Evolutionary conservation across 2,329 filamentous ascomycete species (phyloP).

Genomic region (Colletotrichum tofieldiae): DNA sequence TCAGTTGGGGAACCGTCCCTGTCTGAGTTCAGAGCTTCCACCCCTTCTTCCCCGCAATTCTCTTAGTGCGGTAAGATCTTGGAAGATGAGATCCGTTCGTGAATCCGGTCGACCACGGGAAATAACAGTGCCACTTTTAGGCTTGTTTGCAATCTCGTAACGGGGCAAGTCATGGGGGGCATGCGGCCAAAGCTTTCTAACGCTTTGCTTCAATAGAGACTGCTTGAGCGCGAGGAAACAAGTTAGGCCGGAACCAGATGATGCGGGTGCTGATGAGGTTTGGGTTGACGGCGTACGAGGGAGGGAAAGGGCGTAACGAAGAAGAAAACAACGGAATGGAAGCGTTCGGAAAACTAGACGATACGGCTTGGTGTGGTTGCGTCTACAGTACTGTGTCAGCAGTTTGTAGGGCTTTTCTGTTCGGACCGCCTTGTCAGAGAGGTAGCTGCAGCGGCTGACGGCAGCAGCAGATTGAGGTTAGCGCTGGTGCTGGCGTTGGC

Average conservation of each 20-base stretch:
- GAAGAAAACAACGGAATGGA: neutral
- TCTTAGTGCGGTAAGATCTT: slow-evolving; percentile 30
- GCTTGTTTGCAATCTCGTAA: slow-evolving; percentile 15
- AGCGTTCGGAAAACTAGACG: slow-evolving; percentile 4
- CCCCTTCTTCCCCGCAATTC: slow-evolving; percentile 42
- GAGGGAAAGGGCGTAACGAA: neutral
- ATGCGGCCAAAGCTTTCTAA: slow-evolving; percentile 14
- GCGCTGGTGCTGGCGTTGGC: slow-evolving; percentile 30
- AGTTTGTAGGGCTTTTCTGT: slow-evolving; percentile 12
- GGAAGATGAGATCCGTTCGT: slow-evolving; percentile 27
- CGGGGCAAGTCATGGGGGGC: too few species aligned
- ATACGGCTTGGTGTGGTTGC: slow-evolving; percentile 12
- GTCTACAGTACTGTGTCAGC: slow-evolving; percentile 14
- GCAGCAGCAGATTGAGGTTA: slow-evolving; percentile 36
- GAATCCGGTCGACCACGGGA: slow-evolving; percentile 27
- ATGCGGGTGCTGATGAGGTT: slow-evolving; percentile 1
- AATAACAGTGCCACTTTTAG: slow-evolving; percentile 33
- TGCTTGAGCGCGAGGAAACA: neutral
- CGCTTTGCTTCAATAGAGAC: neutral
- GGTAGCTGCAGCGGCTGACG: slow-evolving; percentile 39
- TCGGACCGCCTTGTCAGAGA: slow-evolving; percentile 40
- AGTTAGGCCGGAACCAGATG: neutral
- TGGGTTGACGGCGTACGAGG: neutral
- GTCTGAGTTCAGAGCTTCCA: slow-evolving; percentile 31
- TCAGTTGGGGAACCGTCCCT: slow-evolving; percentile 36